Evolutionary conservation across 768 basidiomycete genomes (phyloP).

Genomic region (Albatrellus ellisii): DNA sequence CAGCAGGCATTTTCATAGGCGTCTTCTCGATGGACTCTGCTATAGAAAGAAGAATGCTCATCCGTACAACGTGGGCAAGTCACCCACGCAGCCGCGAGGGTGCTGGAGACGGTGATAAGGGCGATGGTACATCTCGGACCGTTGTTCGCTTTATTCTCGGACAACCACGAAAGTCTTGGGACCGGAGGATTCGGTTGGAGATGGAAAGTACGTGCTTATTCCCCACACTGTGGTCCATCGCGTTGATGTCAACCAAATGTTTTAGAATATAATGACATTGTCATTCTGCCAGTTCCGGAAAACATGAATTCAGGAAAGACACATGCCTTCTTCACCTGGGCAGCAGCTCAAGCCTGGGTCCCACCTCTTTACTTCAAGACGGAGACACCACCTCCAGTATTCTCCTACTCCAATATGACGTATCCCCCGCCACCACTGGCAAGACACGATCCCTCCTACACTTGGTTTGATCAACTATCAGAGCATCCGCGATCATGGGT

Average conservation of each 20-base stretch:
- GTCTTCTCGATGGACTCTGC: slow-evolving; percentile 84
- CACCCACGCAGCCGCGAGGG: slow-evolving; percentile 70
- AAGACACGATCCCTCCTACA: slow-evolving; percentile 54
- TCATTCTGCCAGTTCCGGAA: slow-evolving; percentile 73
- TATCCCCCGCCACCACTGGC: slow-evolving; percentile 47
- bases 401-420: slow-evolving; percentile 56
- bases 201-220: slow-evolving; percentile 65
- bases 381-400: slow-evolving; percentile 29
- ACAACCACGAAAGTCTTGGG: slow-evolving; percentile 68
- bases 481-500: slow-evolving; percentile 50
- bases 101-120: slow-evolving; percentile 54
- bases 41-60: slow-evolving; percentile 74
- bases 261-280: slow-evolving; percentile 73
- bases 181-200: slow-evolving; percentile 69
- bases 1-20: slow-evolving; percentile 79
- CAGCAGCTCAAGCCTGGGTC: slow-evolving; percentile 81
- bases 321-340: slow-evolving; percentile 88
- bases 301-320: slow-evolving; percentile 98
- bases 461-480: slow-evolving; percentile 37
- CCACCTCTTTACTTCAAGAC: slow-evolving; percentile 55
- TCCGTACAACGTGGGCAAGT: slow-evolving; percentile 82
- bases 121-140: slow-evolving; percentile 67
- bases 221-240: neutral
- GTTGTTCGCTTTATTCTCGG: slow-evolving; percentile 86
- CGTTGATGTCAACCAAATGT: slow-evolving; percentile 1